Evolutionary conservation across 2,329 filamentous ascomycete species (phyloP).

Genomic region (Metarhizium guizhouense): DNA sequence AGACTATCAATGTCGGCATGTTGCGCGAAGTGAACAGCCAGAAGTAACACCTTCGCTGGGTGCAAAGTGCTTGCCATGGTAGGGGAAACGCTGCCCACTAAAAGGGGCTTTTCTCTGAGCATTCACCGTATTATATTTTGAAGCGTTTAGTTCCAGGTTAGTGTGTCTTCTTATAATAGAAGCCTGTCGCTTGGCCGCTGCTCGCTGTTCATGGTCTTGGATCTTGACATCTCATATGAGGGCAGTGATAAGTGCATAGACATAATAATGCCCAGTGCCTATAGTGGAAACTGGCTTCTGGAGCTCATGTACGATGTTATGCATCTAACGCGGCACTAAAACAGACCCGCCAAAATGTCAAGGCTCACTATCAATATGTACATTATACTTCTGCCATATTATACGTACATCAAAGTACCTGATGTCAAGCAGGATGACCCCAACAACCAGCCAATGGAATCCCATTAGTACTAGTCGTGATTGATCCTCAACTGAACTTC

Average conservation of each 20-base stretch:
- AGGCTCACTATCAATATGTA: neutral
- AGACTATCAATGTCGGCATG: conserved; percentile 57
- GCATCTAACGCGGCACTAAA: conserved; percentile 6
- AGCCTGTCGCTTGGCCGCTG: neutral
- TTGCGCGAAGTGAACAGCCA: conserved; percentile 62
- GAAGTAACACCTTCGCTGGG: conserved; percentile 59
- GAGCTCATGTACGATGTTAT: neutral
- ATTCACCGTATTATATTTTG: neutral
- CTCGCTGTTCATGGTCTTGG: neutral
- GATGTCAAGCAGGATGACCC: neutral
- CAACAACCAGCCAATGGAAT: neutral
- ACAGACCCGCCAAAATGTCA: too few species aligned
- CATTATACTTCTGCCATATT: neutral
- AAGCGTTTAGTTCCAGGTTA: neutral
- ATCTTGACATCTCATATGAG: neutral
- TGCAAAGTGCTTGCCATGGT: conserved; percentile 34
- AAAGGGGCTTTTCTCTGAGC: neutral
- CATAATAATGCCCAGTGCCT: too few species aligned
- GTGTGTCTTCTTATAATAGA: neutral
- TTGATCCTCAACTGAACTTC: neutral
- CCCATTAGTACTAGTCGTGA: neutral
- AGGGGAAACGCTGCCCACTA: neutral
- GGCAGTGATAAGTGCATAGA: neutral
- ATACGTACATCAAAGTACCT: neutral
- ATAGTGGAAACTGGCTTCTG: neutral